These are phyloP conservation scores for Ascosphaera pollenicola DNA, from an alignment of 2,329 filamentous ascomycete genomes.

Conservation along the genomic window DNA sequence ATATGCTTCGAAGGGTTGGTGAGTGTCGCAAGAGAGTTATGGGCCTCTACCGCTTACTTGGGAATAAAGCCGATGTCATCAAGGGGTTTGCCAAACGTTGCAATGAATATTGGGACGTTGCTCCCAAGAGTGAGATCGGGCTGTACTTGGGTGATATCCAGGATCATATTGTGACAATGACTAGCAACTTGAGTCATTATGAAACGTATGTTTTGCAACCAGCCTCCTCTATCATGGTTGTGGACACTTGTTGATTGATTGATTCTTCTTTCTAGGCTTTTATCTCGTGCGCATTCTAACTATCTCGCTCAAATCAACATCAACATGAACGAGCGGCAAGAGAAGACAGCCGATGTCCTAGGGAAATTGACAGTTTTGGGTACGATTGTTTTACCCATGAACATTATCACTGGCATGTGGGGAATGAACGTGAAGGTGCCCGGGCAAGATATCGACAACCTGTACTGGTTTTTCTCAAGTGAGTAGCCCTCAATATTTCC, in stretches of 20 bases:
- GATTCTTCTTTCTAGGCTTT: slow-evolving; percentile 34
- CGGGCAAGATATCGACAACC: slow-evolving; percentile 62
- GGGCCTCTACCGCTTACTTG: slow-evolving; percentile 75
- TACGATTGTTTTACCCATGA: slow-evolving; percentile 96
- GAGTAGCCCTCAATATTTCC: slow-evolving; percentile 6
- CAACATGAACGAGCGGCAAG: slow-evolving; percentile 92
- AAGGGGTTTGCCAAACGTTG: slow-evolving; percentile 97
- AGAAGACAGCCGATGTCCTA: slow-evolving; percentile 85
- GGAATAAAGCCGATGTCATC: slow-evolving; percentile 97
- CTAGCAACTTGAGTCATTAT: slow-evolving; percentile 82
- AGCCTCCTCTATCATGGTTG: slow-evolving; percentile 4
- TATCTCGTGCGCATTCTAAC: slow-evolving; percentile 80
- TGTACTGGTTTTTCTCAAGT: slow-evolving; percentile 51
- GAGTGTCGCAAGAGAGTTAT: slow-evolving; percentile 96
- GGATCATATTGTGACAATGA: slow-evolving; percentile 99
- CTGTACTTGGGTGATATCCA: slow-evolving; percentile 95
- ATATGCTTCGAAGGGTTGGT: slow-evolving; percentile 83
- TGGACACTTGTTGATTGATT: too few relatives aligned
- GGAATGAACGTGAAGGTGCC: slow-evolving; percentile 98
- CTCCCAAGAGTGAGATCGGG: slow-evolving; percentile 88
- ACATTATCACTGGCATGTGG: slow-evolving; percentile 96
- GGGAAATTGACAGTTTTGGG: slow-evolving; percentile 89
- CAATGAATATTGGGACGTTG: slow-evolving; percentile 95
- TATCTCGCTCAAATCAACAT: slow-evolving; percentile 99
- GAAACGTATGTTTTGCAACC: slow-evolving; percentile 47